Percentiles rank a stretch among this genome's conserved stretches.
Evolutionary conservation across 2,329 filamentous ascomycete species (phyloP).

Genomic region (Pseudogymnoascus sp.): DNA sequence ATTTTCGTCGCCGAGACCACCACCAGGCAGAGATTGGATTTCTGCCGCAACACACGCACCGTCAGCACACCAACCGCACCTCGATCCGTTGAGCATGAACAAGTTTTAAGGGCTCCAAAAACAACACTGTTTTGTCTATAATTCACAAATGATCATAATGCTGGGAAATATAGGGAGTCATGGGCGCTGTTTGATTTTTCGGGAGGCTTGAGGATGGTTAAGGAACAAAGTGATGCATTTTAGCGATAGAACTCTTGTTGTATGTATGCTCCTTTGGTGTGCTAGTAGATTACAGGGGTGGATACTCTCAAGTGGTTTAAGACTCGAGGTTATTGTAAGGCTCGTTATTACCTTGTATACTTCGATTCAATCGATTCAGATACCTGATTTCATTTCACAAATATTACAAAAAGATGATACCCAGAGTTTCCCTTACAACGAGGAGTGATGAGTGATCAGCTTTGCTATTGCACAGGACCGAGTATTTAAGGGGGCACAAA

Average conservation of each 20-base stretch:
- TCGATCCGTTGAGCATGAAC: constrained; percentile 25
- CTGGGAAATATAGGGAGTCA: constrained; percentile 4
- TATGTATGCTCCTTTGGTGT: background rate
- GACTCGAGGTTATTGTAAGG: background rate
- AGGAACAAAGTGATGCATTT: constrained; percentile 3
- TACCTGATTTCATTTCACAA: background rate
- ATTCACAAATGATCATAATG: constrained; percentile 7
- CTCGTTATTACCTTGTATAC: background rate
- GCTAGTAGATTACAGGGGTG: constrained; percentile 6
- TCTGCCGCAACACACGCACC: constrained; percentile 19
- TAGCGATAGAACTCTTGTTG: constrained; percentile 6
- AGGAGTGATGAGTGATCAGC: background rate
- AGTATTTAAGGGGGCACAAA: background rate
- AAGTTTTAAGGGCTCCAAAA: constrained; percentile 19
- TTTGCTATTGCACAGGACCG: background rate
- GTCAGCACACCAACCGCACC: constrained; percentile 16
- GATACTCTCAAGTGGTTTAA: background rate
- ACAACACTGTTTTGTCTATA: background rate
- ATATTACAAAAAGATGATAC: background rate
- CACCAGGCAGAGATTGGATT: constrained; percentile 22
- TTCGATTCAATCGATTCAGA: background rate
- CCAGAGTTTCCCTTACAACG: background rate
- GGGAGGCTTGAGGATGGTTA: constrained; percentile 1
- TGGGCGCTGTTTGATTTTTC: background rate
- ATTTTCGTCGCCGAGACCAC: constrained; percentile 39